Base-by-base conservation (phyloP, 169 alveolate species). In the Theileria luwenshuni region DNA sequence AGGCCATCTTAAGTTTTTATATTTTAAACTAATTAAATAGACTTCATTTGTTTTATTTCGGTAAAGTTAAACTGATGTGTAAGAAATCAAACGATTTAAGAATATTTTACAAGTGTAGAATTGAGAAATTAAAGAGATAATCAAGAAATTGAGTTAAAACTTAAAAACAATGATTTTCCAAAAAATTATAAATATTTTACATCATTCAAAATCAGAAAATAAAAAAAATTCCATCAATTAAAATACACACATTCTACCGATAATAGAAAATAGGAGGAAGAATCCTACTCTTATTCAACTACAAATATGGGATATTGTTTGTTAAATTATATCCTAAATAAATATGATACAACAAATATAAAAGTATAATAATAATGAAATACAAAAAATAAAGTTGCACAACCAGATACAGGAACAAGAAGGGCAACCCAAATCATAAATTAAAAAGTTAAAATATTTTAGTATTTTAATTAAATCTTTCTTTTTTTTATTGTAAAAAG, bases 191-290 rank as follows among this genome's bases (percentile, higher is more conserved):
- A 49, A n/a, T 49, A 49, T 19, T 49, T 49, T 49, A n/a, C 60
- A 49, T 13, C 3, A n/a, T 3, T 8, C 27, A 23, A 54, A 54
- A 54, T 12, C 1, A 1, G n/a, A 25, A 54, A 54, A 54, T 25
- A 13, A 25, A 54, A 54, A n/a, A 54, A 54, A 25, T 54, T 54
- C 15, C 1, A 33, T 13, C 33, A n/a, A 54, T 12, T 25, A 33
- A 25, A 13, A 54, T 54, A 54, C 63, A 54, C 63, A 54, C 63
- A 23, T 49, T 49, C 7, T 2, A 8, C 63, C 3, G 43, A n/a
- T 13, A 12, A 15, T 25, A 33, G 19, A 38, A 54, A 54, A 54
- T 54, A 8, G 8, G 27, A 2, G 7, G 23, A 1, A 54, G 27
- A 7, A 54, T 13, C 8, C 33, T 2, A 54, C 59, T 54, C n/a